These are phyloP conservation scores for Lasiosphaeria ovina DNA, from an alignment of 495 filamentous ascomycete genomes.

Conservation along the genomic window DNA sequence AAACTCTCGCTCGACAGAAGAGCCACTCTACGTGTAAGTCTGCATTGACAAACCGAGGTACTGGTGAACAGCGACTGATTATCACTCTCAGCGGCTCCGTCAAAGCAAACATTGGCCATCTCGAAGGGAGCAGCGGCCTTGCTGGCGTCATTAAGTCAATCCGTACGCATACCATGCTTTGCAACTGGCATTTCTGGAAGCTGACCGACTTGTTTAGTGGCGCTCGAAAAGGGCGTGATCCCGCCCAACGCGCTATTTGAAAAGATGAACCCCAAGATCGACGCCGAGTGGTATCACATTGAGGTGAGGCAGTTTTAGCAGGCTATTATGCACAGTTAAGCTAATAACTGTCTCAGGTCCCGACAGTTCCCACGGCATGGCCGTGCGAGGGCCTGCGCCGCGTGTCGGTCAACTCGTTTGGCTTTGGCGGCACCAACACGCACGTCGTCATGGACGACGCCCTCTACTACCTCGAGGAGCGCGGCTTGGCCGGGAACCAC, in stretches of 20 bases:
- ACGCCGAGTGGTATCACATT: constrained; percentile 24
- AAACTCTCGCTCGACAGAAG: constrained; percentile 19
- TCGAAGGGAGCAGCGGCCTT: constrained; percentile 51
- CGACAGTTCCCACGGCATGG: constrained; percentile 27
- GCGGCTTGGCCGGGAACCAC: constrained; percentile 7
- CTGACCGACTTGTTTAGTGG: constrained; percentile 22
- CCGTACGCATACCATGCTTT: too few species aligned
- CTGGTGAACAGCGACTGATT: not conserved
- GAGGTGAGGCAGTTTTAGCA: constrained; percentile 12
- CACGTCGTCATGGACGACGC: constrained; percentile 55
- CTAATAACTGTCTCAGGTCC: constrained; percentile 19
- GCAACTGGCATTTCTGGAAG: too few species aligned
- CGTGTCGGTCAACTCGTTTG: constrained; percentile 55
- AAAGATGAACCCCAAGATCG: constrained; percentile 47
- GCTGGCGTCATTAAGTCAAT: constrained; percentile 52
- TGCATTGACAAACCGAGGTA: not conserved
- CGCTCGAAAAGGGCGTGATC: constrained; percentile 51
- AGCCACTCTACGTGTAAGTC: constrained; percentile 44
- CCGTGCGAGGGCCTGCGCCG: constrained; percentile 40
- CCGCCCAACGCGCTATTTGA: constrained; percentile 44
- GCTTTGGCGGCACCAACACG: constrained; percentile 59
- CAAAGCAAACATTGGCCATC: constrained; percentile 56
- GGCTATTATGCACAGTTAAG: not conserved
- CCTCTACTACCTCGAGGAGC: not conserved
- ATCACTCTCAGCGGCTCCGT: constrained; percentile 40